These are phyloP conservation scores for Chytriomyces sp. DNA, from an alignment of 192 early-diverging fungal genomes.

Conservation along the genomic window DNA sequence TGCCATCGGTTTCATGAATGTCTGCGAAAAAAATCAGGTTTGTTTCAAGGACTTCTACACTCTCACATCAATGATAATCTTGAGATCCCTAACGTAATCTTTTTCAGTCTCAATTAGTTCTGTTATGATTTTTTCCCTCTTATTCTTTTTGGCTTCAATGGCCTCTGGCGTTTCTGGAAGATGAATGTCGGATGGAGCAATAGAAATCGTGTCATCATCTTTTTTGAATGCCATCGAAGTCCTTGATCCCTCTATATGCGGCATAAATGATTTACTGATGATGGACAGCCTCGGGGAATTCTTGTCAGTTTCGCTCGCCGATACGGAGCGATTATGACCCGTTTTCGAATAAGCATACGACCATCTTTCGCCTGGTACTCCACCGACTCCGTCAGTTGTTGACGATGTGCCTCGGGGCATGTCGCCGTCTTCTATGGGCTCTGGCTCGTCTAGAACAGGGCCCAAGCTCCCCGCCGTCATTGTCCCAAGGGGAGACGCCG, in stretches of 20 bases:
- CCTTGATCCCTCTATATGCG: background rate
- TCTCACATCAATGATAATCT: conserved; percentile 54
- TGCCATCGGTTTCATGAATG: conserved; percentile 53
- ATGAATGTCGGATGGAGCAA: conserved; percentile 32
- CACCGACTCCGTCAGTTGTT: background rate
- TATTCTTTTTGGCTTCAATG: conserved; percentile 37
- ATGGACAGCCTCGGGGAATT: background rate
- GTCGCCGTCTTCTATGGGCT: background rate
- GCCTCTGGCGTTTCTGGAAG: conserved; percentile 8
- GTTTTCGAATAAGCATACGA: background rate
- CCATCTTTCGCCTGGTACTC: background rate
- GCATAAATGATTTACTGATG: background rate
- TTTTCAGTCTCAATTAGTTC: conserved; percentile 55
- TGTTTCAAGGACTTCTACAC: background rate
- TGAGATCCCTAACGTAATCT: conserved; percentile 57
- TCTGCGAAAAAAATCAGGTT: conserved; percentile 14
- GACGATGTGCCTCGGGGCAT: background rate
- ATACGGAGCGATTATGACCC: background rate
- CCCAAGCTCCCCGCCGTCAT: background rate
- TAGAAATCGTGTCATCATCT: background rate
- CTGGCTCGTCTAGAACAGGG: background rate
- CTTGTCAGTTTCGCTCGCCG: background rate
- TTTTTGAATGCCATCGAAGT: background rate
- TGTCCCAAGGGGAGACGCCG: background rate
- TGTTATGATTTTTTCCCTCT: conserved; percentile 47